Evolutionary conservation across 257 asterid genomes (phyloP).

Genomic region (Paulownia fortunei): DNA sequence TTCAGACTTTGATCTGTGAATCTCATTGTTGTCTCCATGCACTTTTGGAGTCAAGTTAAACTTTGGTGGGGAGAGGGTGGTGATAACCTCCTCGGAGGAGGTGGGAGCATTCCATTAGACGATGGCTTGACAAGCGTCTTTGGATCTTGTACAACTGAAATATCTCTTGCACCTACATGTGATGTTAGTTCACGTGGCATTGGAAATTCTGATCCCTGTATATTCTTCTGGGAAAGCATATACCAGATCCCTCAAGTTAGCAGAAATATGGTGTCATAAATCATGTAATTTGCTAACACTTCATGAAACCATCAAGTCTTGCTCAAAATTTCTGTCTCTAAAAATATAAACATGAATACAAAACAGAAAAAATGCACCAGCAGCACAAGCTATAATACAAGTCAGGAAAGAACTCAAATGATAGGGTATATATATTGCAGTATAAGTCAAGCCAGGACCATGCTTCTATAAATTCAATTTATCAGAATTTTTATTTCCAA

Average conservation of each 20-base stretch:
- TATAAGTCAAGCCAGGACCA: slow-evolving; percentile 8
- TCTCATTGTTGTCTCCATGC: slow-evolving; percentile 38
- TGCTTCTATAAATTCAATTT: slow-evolving; percentile 20
- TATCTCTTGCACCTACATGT: slow-evolving; percentile 65
- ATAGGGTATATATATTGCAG: not conserved
- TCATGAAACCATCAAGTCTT: slow-evolving; percentile 28
- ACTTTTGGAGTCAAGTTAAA: slow-evolving; percentile 45
- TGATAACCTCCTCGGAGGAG: slow-evolving; percentile 46
- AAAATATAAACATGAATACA: not conserved
- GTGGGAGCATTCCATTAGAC: slow-evolving; percentile 53
- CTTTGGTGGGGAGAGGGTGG: slow-evolving; percentile 73
- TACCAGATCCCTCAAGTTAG: slow-evolving; percentile 57
- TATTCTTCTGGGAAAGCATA: slow-evolving; percentile 55
- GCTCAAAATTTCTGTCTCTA: not conserved
- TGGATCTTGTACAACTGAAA: slow-evolving; percentile 40
- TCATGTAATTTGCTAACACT: slow-evolving; percentile 20
- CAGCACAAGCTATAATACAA: slow-evolving; percentile 5
- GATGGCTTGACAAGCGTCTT: slow-evolving; percentile 48
- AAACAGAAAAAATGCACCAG: not conserved
- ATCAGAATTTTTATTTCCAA: not conserved
- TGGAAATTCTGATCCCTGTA: slow-evolving; percentile 76
- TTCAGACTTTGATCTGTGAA: slow-evolving; percentile 43
- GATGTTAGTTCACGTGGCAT: slow-evolving; percentile 72
- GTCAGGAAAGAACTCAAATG: not conserved
- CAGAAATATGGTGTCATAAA: slow-evolving; percentile 29